phyloP scores from a whole-genome alignment of 2,329 filamentous ascomycete genomes.

The Fusarium nodosum region DNA sequence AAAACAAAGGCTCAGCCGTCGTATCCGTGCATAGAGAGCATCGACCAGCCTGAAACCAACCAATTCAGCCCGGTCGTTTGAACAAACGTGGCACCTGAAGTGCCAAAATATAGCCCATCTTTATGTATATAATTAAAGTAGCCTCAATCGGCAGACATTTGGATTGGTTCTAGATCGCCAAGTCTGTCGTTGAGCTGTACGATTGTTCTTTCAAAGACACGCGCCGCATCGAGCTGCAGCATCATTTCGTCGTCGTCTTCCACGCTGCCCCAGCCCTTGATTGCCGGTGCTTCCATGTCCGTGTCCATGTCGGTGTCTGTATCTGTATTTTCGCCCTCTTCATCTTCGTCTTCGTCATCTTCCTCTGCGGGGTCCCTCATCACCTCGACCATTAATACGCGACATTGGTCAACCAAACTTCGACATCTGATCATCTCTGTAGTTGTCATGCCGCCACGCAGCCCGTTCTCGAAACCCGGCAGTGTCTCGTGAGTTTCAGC shows the following conservation, averaged over 20 bases:
- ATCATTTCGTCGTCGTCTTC: conserved; percentile 63
- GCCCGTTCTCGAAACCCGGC: conserved; percentile 76
- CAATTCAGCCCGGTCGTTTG: not conserved
- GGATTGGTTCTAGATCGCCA: conserved; percentile 50
- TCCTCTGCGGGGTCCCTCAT: conserved; percentile 65
- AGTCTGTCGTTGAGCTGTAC: conserved; percentile 78
- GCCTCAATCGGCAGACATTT: conserved; percentile 43
- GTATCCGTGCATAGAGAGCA: conserved; percentile 19
- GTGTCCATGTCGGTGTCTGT: conserved; percentile 51
- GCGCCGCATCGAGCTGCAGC: conserved; percentile 77
- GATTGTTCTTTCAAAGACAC: conserved; percentile 84
- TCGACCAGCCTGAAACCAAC: conserved; percentile 12
- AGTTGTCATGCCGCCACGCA: conserved; percentile 74
- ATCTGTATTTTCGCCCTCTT: conserved; percentile 49
- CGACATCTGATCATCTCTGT: conserved; percentile 92
- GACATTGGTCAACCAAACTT: conserved; percentile 82
- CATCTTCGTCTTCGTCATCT: conserved; percentile 50
- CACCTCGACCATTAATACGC: conserved; percentile 77
- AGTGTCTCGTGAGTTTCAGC: conserved; percentile 73
- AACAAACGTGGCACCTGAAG: not conserved
- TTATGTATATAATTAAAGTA: not conserved
- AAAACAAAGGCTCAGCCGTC: conserved; percentile 1
- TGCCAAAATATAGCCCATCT: not conserved
- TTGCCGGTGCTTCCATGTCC: conserved; percentile 46
- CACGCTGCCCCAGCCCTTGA: conserved; percentile 51